These are phyloP conservation scores for Rhizopogon vulgaris DNA, from an alignment of 768 basidiomycete species.

Conservation along the genomic window DNA sequence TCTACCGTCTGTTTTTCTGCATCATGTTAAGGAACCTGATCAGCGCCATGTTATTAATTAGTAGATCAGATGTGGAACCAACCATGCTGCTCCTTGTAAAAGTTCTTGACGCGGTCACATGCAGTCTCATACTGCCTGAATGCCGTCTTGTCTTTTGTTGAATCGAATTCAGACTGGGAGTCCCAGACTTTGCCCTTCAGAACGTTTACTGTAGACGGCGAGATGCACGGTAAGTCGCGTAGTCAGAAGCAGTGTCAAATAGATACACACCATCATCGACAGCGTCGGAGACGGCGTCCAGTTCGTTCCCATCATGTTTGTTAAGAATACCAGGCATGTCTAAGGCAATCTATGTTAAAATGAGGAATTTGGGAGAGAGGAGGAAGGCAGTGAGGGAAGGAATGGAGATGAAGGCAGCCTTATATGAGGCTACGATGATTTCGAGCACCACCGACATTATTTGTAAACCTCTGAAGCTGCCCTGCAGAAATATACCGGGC, in stretches of 20 bases:
- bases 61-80: constrained; percentile 5
- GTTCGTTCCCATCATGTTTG: constrained; percentile 20
- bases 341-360: background rate
- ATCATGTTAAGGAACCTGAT: background rate
- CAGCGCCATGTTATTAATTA: background rate
- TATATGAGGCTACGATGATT: constrained; percentile 2
- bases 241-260: background rate
- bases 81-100: constrained; percentile 80
- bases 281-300: constrained; percentile 43
- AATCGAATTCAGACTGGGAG: constrained; percentile 46
- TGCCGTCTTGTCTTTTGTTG: constrained; percentile 51
- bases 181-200: constrained; percentile 59
- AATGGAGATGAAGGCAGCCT: constrained; percentile 1
- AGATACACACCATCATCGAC: constrained; percentile 38
- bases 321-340: constrained; percentile 19
- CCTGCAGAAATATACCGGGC: constrained; percentile 1
- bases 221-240: background rate
- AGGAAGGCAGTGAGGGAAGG: background rate
- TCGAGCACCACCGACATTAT: background rate
- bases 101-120: constrained; percentile 71
- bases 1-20: constrained; percentile 83
- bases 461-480: background rate
- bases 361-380: background rate
- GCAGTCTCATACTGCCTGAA: constrained; percentile 74
- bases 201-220: constrained; percentile 49